These are phyloP conservation scores for Aspergillus sp. DNA, from an alignment of 2,329 filamentous ascomycete genomes.

Conservation along the genomic window DNA sequence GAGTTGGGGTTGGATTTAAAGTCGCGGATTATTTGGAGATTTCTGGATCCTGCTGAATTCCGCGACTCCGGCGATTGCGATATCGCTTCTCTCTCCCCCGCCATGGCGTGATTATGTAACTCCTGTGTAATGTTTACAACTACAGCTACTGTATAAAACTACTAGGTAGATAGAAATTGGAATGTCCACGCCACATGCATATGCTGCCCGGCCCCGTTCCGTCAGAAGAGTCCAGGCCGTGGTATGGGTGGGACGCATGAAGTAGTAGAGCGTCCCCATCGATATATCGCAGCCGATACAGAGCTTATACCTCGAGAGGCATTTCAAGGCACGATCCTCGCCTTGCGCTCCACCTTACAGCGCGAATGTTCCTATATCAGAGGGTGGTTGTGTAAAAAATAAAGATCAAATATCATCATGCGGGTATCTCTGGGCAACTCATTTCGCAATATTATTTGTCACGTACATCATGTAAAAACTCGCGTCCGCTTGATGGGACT, in stretches of 20 bases:
- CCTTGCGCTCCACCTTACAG: constrained; percentile 55
- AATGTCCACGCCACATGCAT: constrained; percentile 12
- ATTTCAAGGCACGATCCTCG: constrained; percentile 53
- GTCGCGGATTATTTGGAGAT: neutral
- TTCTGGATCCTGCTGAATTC: neutral
- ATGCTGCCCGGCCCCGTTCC: constrained; percentile 2
- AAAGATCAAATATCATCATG: constrained; percentile 8
- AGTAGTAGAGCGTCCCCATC: constrained; percentile 21
- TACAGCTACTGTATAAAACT: neutral
- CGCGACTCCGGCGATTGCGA: neutral
- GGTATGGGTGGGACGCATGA: constrained; percentile 6
- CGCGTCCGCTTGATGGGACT: constrained; percentile 39
- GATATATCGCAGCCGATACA: constrained; percentile 55
- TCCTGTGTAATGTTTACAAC: neutral
- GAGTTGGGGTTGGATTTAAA: neutral
- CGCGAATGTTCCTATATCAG: constrained; percentile 36
- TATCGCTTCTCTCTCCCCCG: neutral
- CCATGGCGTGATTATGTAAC: neutral
- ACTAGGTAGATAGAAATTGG: neutral
- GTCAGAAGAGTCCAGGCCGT: constrained; percentile 1
- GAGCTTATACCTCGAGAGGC: constrained; percentile 45
- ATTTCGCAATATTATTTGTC: constrained; percentile 9
- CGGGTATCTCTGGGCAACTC: constrained; percentile 30
- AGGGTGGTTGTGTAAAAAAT: constrained; percentile 9
- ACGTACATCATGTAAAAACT: constrained; percentile 32